Percentiles rank a stretch among this genome's conserved stretches.
These are phyloP conservation scores for Heliamphora pulchella DNA, from an alignment of 179 eudicot genomes.

Conservation along the genomic window DNA sequence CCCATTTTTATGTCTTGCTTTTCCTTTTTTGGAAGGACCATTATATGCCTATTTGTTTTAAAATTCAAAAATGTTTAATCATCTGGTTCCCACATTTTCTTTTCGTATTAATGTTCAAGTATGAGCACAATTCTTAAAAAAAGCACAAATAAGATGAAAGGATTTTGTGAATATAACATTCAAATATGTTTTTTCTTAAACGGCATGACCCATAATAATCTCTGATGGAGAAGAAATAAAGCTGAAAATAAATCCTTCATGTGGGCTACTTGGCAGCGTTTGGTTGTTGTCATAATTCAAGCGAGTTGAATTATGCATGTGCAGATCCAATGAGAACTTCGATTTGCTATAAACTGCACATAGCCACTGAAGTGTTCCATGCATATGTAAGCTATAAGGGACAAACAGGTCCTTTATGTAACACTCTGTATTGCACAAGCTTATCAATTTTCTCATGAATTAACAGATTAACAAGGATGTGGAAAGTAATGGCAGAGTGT, in stretches of 20 bases:
- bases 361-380: neutral
- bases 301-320: neutral
- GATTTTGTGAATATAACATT: too few relatives aligned
- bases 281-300: neutral
- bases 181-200: too few relatives aligned
- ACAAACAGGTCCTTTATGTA: neutral
- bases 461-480: conserved; percentile 76
- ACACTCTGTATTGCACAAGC: neutral
- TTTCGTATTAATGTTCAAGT: too few relatives aligned
- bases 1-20: too few relatives aligned
- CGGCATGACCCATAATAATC: neutral
- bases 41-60: too few relatives aligned
- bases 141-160: too few relatives aligned
- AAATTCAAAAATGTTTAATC: too few relatives aligned
- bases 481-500: conserved; percentile 89
- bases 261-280: neutral
- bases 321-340: neutral
- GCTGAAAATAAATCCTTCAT: neutral
- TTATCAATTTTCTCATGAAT: neutral
- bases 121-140: too few relatives aligned
- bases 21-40: too few relatives aligned
- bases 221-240: neutral
- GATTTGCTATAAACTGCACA: neutral
- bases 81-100: too few relatives aligned
- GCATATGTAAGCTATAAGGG: neutral